Base-by-base conservation (phyloP, 345 rosid species). In the Salix caprea region DNA sequence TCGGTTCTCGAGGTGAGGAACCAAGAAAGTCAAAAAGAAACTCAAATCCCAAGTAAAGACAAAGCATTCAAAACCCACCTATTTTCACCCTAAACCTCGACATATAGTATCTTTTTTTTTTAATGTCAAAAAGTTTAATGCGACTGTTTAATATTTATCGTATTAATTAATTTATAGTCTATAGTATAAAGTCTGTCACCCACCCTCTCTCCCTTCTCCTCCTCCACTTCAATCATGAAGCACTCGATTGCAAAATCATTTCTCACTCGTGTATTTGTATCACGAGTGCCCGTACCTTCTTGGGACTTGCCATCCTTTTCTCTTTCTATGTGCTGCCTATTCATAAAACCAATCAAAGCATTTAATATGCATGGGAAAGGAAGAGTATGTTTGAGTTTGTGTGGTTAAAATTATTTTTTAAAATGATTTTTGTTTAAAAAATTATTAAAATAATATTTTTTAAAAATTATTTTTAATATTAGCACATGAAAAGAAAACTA, bases 161-260 rank as follows among this genome's bases (percentile, higher is more conserved):
- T 37, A 18, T 56, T 14, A 56, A 34, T 32, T 54, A 54, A 54
- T 5, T 5, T 18, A 18, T 1, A 56, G 62, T 61, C 28, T 3
- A n/a, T 19, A 11, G 4, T 42, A 11, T 42, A 42, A 42, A 42
- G 46, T 40, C 11, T 39, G 13, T 40, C 44, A 0, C 44, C 10
- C 44, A 1, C 44, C 1, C 42, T 10, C 62, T 4, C 62, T 58
- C 11, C 23, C 46, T 15, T 52, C 67, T 78, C 50, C 50, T 23
- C 75, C 26, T 65, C 56, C 40, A n/a, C 30, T 58, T 76, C 85
- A 83, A 83, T 83, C 81, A 83, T 83, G 80, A 76, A 70, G 81
- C 82, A 74, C 82, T 83, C 85, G 75, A 83, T 79, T 79, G 81
- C 85, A 56, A 83, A 73, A 79, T 83, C 80, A 83, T 83, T 83